These are phyloP conservation scores for Malassezia obtusa DNA, from an alignment of 1,284 basidiomycete species.

Conservation along the genomic window DNA sequence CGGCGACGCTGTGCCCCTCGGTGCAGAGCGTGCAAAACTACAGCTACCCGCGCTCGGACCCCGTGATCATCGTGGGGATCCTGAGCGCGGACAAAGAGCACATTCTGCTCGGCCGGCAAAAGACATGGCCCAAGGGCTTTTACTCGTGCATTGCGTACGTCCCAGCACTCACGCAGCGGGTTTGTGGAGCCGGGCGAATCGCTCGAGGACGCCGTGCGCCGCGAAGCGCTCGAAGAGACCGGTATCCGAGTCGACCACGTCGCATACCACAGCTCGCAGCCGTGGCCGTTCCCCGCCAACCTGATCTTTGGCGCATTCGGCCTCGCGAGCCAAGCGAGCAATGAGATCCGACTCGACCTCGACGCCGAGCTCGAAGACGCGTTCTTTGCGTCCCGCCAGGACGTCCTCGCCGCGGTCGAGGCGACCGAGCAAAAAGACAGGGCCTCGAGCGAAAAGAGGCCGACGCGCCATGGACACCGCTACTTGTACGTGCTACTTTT, in stretches of 20 bases:
- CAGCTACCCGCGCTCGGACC: slow-evolving; percentile 40
- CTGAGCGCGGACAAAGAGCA: slow-evolving; percentile 65
- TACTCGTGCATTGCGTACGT: slow-evolving; percentile 40
- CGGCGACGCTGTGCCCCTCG: slow-evolving; percentile 8
- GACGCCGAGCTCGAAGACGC: slow-evolving; percentile 96
- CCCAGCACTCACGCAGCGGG: slow-evolving; percentile 14
- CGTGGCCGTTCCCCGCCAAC: slow-evolving; percentile 67
- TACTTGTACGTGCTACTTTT: slow-evolving; percentile 5
- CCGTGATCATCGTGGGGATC: slow-evolving; percentile 82
- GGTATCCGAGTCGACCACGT: slow-evolving; percentile 76
- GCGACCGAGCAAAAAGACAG: slow-evolving; percentile 36
- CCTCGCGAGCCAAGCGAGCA: slow-evolving; percentile 49
- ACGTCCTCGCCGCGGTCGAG: slow-evolving; percentile 60
- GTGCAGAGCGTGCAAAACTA: slow-evolving; percentile 26
- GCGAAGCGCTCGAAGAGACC: slow-evolving; percentile 91
- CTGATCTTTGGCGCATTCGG: slow-evolving; percentile 66
- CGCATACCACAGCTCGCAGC: slow-evolving; percentile 73
- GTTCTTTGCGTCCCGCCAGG: slow-evolving; percentile 70
- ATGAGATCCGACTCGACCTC: slow-evolving; percentile 66
- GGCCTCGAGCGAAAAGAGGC: neutral
- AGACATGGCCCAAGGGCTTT: slow-evolving; percentile 54
- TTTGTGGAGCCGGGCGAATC: slow-evolving; percentile 51
- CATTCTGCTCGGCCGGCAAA: slow-evolving; percentile 72
- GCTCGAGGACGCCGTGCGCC: slow-evolving; percentile 82
- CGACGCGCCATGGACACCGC: neutral